phyloP scores from a whole-genome alignment of 164 flowering plant species.

The grape (Vitis vinifera) region DNA sequence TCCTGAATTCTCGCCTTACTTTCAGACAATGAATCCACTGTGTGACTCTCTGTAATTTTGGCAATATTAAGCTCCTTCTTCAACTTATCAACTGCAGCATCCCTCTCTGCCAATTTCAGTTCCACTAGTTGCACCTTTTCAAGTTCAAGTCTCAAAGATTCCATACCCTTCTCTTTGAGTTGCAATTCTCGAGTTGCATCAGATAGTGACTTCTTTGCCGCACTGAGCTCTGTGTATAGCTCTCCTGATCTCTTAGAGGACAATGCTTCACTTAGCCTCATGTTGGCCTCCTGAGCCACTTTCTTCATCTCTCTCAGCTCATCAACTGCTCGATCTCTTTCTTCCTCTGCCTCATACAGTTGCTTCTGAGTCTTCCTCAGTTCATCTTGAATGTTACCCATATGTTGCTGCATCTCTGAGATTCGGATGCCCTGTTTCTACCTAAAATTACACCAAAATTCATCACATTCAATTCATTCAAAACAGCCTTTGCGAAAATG shows the following conservation, averaged over 20 bases:
- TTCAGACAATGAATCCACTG: conserved; percentile 20
- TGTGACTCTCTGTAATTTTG: conserved; percentile 27
- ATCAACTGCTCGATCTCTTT: conserved; percentile 33
- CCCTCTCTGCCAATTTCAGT: conserved; percentile 31
- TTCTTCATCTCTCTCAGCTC: conserved; percentile 49
- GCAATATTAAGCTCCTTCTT: conserved; percentile 29
- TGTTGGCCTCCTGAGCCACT: conserved; percentile 34
- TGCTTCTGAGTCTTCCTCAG: conserved; percentile 27
- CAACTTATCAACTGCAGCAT: conserved; percentile 20
- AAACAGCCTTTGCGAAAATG: no score
- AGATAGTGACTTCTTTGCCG: conserved; percentile 27
- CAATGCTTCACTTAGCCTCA: conserved; percentile 34
- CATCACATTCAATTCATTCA: no score
- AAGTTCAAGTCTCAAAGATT: conserved; percentile 30
- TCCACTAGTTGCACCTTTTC: conserved; percentile 29
- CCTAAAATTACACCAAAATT: no score
- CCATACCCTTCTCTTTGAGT: conserved; percentile 25
- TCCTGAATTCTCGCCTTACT: conserved; percentile 27
- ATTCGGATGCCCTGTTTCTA: not conserved
- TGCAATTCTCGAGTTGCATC: conserved; percentile 30
- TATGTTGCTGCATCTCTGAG: conserved; percentile 36
- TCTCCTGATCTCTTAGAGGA: conserved; percentile 27
- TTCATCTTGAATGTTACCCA: conserved; percentile 38
- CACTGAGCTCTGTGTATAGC: conserved; percentile 29
- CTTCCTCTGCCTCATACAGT: conserved; percentile 32